Base-by-base conservation (phyloP, 108 stramenopile species). In the Hondaea fermentalgiana region DNA sequence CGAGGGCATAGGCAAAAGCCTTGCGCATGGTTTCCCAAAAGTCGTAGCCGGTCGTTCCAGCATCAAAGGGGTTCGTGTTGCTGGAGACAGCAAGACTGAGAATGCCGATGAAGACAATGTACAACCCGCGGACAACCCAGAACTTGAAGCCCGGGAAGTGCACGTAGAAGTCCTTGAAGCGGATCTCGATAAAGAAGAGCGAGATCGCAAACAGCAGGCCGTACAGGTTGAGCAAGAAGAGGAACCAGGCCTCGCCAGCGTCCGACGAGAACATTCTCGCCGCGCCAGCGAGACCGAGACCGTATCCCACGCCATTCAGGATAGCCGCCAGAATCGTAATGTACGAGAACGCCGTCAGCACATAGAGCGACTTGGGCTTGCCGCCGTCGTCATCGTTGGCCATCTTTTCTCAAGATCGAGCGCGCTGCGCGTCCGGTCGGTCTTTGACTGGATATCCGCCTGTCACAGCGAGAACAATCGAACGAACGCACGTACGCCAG, bases 71-170 rank as follows among this genome's bases (percentile, higher is more conserved):
- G 76, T 83, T 83, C 49, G 49, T 16, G n/a, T 45, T 45, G 45
- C 19, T 23, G 45, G 3, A 2, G 49, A 83, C 43, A 12, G 23
- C 76, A 6, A 83, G 76, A 53, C 49, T 53, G 51, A 83, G 76
- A 35, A 83, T 83, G 16, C 76, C 76, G 3, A 83, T 23, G 1
- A 83, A 83, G 51, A 83, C 49, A 23, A 83, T 53, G 76, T 21
- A 83, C 43, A 83, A 23, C 43, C 76, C 76, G n/a, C 76, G 45
- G 49, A 83, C 19, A 12, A 53, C 23, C 76, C 76, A 83, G 76
- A 25, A 6, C 76, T 83, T 83, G 76, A 83, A 83, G n/a, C 76
- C 76, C n/a, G 76, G 76, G 76, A 83, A 83, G 51, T 83, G 76
- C 45, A 25, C 51, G 3, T 53, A 53, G 3, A 83, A 83, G 76